Base-by-base conservation (phyloP, 106 monocot species). In the Vanilla planifolia region DNA sequence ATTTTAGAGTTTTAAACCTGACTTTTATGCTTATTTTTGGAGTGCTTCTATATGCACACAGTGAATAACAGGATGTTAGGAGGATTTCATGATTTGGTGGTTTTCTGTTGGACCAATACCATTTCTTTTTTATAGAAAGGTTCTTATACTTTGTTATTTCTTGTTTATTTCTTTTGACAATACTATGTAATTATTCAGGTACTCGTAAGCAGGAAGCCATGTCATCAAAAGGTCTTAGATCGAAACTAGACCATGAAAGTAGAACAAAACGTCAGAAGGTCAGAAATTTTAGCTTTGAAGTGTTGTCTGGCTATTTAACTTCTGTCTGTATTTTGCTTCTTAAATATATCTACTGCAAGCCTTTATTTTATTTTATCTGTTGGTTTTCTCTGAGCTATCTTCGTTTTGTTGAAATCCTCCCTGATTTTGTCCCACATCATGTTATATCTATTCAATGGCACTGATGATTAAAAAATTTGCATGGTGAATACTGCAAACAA, bases 161-260 rank as follows among this genome's bases (percentile, higher is more conserved):
- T 14, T 19, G 52, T 29, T 53, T 51, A 53, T 14, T 15, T 21
- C 0, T 29, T 15, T 6, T 51, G 5, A n/a, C 39, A 45, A 45
- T 42, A 10, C 8, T 47, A 41, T 33, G 59, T 55, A 24, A 70
- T 70, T 53, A 71, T 40, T 25, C 45, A 75, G 61, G 30, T 47
- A 27, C 62, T 15, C 58, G 26, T 20, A 39, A 59, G 27, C 45
- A 73, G 44, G 27, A 65, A 44, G 15, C 21, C 33, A 98, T 98
- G 96, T 86, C 96, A 43, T 91, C 96, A 16, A 98, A 91, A 59
- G 87, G 90, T 64, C 96, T 84, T 29, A 78, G 86, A 70, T 96
- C 90, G 16, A 96, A 75, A 67, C 48, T 79, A 56, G 95, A 96
- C 62, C 86, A 86, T 60, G 95, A 96, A 53, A 71, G 83, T 39